A percentile compares a stretch with the other conserved stretches of the same genome.
Evolutionary conservation across 2,329 filamentous ascomycete genomes (phyloP).

Genomic region (Botrytis elliptica): DNA sequence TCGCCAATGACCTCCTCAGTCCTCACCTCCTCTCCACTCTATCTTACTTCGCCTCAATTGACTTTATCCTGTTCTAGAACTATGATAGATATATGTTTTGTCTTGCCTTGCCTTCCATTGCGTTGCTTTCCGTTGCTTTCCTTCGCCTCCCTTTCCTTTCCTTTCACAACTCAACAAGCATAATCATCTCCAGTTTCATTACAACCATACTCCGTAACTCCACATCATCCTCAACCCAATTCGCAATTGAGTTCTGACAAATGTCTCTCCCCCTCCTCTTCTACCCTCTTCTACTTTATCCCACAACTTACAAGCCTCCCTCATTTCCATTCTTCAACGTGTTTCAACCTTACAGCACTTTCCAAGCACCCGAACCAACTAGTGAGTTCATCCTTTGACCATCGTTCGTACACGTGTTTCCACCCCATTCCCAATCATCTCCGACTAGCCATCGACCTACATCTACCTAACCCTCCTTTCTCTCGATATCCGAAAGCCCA

Average conservation of each 20-base stretch:
- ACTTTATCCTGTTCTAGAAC: slow-evolving; percentile 4
- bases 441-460: neutral
- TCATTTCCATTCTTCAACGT: slow-evolving; percentile 10
- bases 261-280: neutral
- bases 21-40: neutral
- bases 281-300: neutral
- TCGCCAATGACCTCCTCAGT: neutral
- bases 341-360: slow-evolving; percentile 3
- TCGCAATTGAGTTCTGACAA: slow-evolving; percentile 1
- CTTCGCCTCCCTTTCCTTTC: neutral
- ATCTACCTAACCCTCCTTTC: slow-evolving; percentile 2
- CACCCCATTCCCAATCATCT: neutral
- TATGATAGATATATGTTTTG: neutral
- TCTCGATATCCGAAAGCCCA: slow-evolving; percentile 7
- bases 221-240: slow-evolving; percentile 11
- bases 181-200: slow-evolving; percentile 13
- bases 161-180: slow-evolving; percentile 17
- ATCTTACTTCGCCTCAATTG: slow-evolving; percentile 3
- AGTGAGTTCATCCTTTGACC: slow-evolving; percentile 1
- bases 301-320: neutral
- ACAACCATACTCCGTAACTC: slow-evolving; percentile 18
- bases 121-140: neutral
- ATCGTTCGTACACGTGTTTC: slow-evolving; percentile 17
- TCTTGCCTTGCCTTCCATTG: neutral
- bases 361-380: slow-evolving; percentile 1